phyloP scores from a whole-genome alignment of 805 yeast genomes.

The Osmozyma mogii region DNA sequence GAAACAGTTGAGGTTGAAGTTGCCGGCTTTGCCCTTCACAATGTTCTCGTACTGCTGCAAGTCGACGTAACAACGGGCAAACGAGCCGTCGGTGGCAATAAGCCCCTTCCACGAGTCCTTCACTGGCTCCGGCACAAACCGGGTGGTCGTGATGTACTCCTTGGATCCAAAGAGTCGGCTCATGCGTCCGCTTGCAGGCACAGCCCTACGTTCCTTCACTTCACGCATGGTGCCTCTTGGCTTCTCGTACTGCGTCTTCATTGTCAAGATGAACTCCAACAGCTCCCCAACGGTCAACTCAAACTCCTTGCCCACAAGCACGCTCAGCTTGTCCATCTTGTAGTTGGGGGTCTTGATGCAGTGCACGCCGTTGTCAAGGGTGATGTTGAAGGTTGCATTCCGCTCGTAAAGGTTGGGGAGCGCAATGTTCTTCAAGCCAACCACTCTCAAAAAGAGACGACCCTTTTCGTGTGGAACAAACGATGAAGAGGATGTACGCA shows the following conservation, averaged over 20 bases:
- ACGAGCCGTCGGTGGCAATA: conserved; percentile 83
- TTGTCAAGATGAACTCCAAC: conserved; percentile 60
- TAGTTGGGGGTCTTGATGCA: conserved; percentile 60
- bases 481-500: conserved; percentile 1
- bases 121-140: conserved; percentile 42
- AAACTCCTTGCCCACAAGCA: conserved; percentile 61
- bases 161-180: conserved; percentile 43
- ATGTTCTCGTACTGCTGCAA: conserved; percentile 51
- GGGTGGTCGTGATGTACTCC: conserved; percentile 41
- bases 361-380: conserved; percentile 77
- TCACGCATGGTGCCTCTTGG: conserved; percentile 47
- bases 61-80: conserved; percentile 67
- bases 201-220: conserved; percentile 48
- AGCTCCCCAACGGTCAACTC: conserved; percentile 60
- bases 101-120: conserved; percentile 54
- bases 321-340: conserved; percentile 20
- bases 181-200: conserved; percentile 35
- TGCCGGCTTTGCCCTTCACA: conserved; percentile 45
- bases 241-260: conserved; percentile 56
- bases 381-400: conserved; percentile 42
- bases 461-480: conserved; percentile 36
- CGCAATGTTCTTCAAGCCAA: conserved; percentile 37
- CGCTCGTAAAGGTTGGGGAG: conserved; percentile 40
- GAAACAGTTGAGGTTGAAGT: conserved; percentile 52
- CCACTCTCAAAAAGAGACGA: conserved; percentile 43